These are phyloP conservation scores for Fusarium siculi DNA, from an alignment of 2,329 filamentous ascomycete species.

Conservation along the genomic window DNA sequence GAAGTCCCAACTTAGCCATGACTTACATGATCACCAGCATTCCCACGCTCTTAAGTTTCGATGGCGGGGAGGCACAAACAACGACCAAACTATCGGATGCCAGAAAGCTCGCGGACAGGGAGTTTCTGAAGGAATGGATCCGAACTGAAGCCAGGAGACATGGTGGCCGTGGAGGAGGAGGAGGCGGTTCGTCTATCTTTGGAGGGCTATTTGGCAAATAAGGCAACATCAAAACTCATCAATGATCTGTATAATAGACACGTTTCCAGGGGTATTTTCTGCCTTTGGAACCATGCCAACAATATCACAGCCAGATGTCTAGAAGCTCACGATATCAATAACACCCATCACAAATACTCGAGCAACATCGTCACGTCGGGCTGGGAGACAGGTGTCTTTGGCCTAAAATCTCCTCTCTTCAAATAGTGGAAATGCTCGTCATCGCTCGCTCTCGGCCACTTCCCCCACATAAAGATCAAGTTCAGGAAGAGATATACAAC, in stretches of 20 bases:
- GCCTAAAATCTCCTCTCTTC: neutral
- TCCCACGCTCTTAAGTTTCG: conserved; percentile 68
- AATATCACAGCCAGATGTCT: neutral
- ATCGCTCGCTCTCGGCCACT: neutral
- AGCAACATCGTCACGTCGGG: neutral
- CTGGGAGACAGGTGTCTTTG: neutral
- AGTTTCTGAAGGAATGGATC: conserved; percentile 66
- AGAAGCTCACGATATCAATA: neutral
- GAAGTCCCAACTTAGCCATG: conserved; percentile 55
- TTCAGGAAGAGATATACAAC: neutral
- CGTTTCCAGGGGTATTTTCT: neutral
- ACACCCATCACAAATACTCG: neutral
- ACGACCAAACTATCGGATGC: conserved; percentile 62
- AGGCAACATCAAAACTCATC: conserved; percentile 33
- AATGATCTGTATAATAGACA: neutral
- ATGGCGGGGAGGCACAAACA: conserved; percentile 63
- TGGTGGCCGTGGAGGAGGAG: conserved; percentile 55
- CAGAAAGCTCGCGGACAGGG: conserved; percentile 58
- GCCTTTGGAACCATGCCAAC: neutral
- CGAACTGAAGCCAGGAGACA: conserved; percentile 60
- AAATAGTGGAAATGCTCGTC: neutral
- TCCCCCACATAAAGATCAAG: too few species aligned
- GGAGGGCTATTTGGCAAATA: conserved; percentile 56
- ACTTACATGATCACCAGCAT: conserved; percentile 68
- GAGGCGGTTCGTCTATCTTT: conserved; percentile 47